Evolutionary conservation across 768 basidiomycete genomes (phyloP).

Genomic region (Tubosaeta sp.): DNA sequence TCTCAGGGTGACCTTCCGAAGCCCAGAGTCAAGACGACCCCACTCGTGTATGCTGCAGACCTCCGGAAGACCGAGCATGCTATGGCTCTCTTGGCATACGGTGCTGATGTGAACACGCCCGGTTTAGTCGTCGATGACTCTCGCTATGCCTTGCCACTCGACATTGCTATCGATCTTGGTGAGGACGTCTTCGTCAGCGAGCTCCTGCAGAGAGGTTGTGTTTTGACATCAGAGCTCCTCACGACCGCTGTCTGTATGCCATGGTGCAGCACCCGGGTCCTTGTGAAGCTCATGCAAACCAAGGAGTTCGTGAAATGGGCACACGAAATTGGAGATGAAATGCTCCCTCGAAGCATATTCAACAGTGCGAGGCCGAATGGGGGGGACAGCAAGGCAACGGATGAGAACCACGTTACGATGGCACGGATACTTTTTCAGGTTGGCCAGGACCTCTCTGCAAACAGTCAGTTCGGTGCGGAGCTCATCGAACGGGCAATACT

Average conservation of each 20-base stretch:
- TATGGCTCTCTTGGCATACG: not conserved
- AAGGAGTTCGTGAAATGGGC: not conserved
- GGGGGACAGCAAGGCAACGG: not conserved
- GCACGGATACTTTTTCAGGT: not conserved
- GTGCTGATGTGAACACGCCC: not conserved
- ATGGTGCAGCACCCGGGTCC: constrained; percentile 1
- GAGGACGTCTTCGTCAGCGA: not conserved
- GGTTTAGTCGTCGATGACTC: not conserved
- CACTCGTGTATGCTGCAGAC: not conserved
- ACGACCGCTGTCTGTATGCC: not conserved
- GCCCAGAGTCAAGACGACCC: constrained; percentile 2
- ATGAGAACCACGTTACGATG: not conserved
- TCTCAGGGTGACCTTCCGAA: not conserved
- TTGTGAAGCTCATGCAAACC: not conserved
- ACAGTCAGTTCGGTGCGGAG: not conserved
- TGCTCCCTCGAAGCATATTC: not conserved
- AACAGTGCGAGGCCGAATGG: not conserved
- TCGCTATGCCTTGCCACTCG: not conserved
- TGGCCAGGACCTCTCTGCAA: not conserved
- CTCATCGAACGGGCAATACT: not conserved
- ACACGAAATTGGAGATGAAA: not conserved
- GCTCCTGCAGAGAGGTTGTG: not conserved
- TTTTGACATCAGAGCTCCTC: not conserved
- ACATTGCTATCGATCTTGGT: not conserved
- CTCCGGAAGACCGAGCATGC: constrained; percentile 1